Evolutionary conservation across 768 basidiomycete genomes (phyloP).

Genomic region (Guyanaporus albipodus): DNA sequence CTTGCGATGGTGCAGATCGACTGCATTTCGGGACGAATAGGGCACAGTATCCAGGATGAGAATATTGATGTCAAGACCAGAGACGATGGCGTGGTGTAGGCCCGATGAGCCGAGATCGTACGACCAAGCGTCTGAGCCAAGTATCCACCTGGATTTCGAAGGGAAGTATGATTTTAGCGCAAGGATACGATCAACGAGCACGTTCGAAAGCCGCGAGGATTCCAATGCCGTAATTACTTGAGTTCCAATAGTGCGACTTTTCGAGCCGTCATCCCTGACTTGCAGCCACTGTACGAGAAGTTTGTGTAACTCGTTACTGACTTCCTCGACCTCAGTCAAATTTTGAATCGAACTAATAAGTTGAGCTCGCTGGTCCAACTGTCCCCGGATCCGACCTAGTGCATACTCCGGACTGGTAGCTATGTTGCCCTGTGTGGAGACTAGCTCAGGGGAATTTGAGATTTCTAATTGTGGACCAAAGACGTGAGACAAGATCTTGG

Average conservation of each 20-base stretch:
- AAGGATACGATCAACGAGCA: constrained; percentile 54
- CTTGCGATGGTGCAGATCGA: constrained; percentile 75
- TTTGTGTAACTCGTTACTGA: constrained; percentile 58
- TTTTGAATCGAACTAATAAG: constrained; percentile 63
- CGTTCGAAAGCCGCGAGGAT: constrained; percentile 35
- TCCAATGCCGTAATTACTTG: constrained; percentile 52
- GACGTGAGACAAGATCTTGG: constrained; percentile 77
- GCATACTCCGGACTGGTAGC: constrained; percentile 96
- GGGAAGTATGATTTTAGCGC: constrained; percentile 58
- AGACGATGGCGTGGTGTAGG: constrained; percentile 90
- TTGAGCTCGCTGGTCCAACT: constrained; percentile 69
- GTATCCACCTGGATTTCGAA: constrained; percentile 85
- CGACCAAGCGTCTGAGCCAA: constrained; percentile 97
- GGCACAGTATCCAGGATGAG: constrained; percentile 92
- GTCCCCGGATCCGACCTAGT: constrained; percentile 83
- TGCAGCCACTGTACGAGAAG: constrained; percentile 79
- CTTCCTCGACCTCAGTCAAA: constrained; percentile 50
- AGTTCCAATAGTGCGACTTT: constrained; percentile 56
- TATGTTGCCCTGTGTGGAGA: constrained; percentile 61
- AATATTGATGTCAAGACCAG: constrained; percentile 88
- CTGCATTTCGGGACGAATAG: constrained; percentile 71
- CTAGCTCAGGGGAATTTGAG: constrained; percentile 75
- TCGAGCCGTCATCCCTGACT: constrained; percentile 62
- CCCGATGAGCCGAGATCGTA: constrained; percentile 96
- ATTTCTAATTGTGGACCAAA: constrained; percentile 80